These are phyloP conservation scores for Boletus vermiculosoides DNA, from an alignment of 768 basidiomycete species.

Conservation along the genomic window DNA sequence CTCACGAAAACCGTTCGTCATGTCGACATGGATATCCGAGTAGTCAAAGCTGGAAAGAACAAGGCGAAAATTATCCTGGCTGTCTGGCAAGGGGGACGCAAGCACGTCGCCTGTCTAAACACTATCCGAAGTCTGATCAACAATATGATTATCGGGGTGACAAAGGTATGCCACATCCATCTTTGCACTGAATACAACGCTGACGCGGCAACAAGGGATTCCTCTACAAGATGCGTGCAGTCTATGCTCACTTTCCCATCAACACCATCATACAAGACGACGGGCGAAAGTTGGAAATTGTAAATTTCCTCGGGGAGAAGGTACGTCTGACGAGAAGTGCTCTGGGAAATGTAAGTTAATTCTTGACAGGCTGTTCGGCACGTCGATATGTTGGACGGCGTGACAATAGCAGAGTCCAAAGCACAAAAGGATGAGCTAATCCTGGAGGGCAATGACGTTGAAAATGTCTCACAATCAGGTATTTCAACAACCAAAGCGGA, in stretches of 20 bases:
- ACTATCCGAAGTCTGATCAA: constrained; percentile 93
- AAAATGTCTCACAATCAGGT: constrained; percentile 98
- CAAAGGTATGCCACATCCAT: constrained; percentile 56
- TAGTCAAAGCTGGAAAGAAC: constrained; percentile 69
- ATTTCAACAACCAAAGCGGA: constrained; percentile 11
- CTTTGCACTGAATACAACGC: not conserved
- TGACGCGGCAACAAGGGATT: constrained; percentile 66
- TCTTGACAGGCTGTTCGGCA: constrained; percentile 76
- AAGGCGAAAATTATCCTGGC: constrained; percentile 78
- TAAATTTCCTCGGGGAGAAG: constrained; percentile 95
- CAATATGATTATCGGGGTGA: constrained; percentile 98
- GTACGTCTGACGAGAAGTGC: constrained; percentile 38
- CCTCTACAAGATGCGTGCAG: constrained; percentile 99
- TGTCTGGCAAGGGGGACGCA: constrained; percentile 97
- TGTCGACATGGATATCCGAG: constrained; percentile 90
- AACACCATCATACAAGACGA: constrained; percentile 90
- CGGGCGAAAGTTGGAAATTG: constrained; percentile 78
- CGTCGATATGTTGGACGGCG: constrained; percentile 89
- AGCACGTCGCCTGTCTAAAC: constrained; percentile 97
- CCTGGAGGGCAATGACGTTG: constrained; percentile 92
- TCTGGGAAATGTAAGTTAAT: not conserved
- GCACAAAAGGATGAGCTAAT: constrained; percentile 94
- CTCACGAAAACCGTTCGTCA: constrained; percentile 91
- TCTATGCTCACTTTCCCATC: constrained; percentile 99
- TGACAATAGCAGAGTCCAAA: constrained; percentile 80